These are phyloP conservation scores for Gossypium rotundifolium DNA, from an alignment of 345 rosid species.

Conservation along the genomic window DNA sequence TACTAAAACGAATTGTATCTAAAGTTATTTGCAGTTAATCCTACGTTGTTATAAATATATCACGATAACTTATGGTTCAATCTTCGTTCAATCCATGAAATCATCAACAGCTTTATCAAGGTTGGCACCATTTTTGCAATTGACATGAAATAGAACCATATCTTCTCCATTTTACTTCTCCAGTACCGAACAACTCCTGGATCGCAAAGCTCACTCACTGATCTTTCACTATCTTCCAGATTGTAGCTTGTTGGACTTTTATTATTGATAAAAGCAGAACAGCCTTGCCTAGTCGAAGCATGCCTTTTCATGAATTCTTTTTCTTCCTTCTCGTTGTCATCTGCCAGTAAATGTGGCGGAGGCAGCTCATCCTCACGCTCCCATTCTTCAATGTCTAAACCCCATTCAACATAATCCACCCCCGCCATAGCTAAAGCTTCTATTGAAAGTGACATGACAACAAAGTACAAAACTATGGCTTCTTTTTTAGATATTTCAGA, in stretches of 20 bases:
- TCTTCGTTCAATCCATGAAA: not conserved
- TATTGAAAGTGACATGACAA: conserved; percentile 3
- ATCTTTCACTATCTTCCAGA: not conserved
- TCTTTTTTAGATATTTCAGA: no score
- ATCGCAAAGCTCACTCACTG: not conserved
- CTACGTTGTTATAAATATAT: not conserved
- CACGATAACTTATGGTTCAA: not conserved
- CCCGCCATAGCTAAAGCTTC: conserved; percentile 16
- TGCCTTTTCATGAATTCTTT: not conserved
- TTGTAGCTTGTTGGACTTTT: not conserved
- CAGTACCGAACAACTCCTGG: not conserved
- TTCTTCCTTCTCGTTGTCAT: not conserved
- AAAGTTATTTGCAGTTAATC: no score
- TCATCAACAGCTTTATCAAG: not conserved
- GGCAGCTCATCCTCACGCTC: not conserved
- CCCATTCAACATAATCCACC: not conserved
- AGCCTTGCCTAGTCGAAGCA: not conserved
- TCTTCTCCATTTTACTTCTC: not conserved
- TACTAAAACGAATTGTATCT: no score
- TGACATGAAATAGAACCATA: not conserved
- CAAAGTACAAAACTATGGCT: no score
- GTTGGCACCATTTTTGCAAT: not conserved
- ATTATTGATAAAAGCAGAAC: not conserved
- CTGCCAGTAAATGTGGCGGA: conserved; percentile 1
- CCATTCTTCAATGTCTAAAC: not conserved